Conservation (phyloP, 805 yeast genomes). For the Metschnikowia anglica region DNA sequence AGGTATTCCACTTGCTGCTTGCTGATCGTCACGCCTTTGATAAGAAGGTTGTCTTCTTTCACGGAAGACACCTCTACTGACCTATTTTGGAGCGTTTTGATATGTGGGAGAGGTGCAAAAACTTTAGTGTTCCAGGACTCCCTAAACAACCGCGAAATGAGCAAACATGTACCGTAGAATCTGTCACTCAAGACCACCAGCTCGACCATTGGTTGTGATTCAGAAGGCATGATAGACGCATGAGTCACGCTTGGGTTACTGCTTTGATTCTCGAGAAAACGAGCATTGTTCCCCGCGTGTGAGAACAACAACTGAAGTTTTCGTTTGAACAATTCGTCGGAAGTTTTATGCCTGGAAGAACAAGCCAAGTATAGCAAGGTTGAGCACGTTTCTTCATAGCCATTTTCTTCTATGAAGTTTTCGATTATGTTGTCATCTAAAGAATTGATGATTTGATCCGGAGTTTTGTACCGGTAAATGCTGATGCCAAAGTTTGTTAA, state of each 20-base stretch:
- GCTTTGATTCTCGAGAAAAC: constrained; percentile 27
- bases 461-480: constrained; percentile 73
- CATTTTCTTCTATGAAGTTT: constrained; percentile 74
- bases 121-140: constrained; percentile 76
- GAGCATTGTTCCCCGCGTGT: constrained; percentile 54
- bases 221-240: constrained; percentile 20
- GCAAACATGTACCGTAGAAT: constrained; percentile 81
- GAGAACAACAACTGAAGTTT: constrained; percentile 52
- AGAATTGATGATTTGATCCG: constrained; percentile 72
- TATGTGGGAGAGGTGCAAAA: constrained; percentile 49
- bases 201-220: constrained; percentile 48
- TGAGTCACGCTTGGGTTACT: constrained; percentile 18
- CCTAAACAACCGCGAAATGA: constrained; percentile 75
- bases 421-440: constrained; percentile 65
- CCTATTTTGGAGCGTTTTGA: constrained; percentile 39
- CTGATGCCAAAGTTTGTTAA: constrained; percentile 78
- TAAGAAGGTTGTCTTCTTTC: constrained; percentile 46
- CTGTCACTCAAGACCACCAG: constrained; percentile 89
- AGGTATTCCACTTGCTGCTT: constrained; percentile 62
- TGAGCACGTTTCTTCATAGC: constrained; percentile 86
- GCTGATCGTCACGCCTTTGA: constrained; percentile 44
- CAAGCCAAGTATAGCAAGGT: constrained; percentile 84
- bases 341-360: constrained; percentile 53
- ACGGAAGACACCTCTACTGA: constrained; percentile 36
- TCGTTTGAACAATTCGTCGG: constrained; percentile 47